Evolutionary conservation across 2,329 filamentous ascomycete genomes (phyloP), one percentile per base, ranked within the genome.

Genomic region (Penicillium sclerotiorum): DNA sequence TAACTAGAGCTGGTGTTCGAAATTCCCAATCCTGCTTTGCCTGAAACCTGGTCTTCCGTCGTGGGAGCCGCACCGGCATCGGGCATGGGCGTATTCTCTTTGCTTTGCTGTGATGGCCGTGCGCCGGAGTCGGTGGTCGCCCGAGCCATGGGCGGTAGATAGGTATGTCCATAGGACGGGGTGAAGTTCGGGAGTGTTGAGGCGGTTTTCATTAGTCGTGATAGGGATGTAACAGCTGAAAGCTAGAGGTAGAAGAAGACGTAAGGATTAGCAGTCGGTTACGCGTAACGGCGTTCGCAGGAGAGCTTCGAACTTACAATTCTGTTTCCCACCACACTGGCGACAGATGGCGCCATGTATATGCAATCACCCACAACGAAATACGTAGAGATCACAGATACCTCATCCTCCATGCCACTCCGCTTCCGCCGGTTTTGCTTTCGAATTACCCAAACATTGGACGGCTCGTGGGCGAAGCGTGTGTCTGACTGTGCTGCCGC

Each of bases 311-410:
- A 38, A 22, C 28, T 18, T 71, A 81, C 78, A 63, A 83, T 71
- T 54, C 80, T 71, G 53, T 76, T 75, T 28, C 78, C 78, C 7
- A 87, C 67, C 6, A 87, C 74, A 58, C 83, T 82, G 32, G 77
- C 76, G 43, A 86, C 72, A 8, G 79, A 81, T 2, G 84, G 83
- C 11, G 84, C 83, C 76, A 84, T 83, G 59, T 81, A 82, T 35
- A 86, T 77, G 42, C 76, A 77, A 45, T 82, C 79, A 1, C 80
- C 81, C n/a, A 85, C 75, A 8, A 84, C 74, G 61, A 82, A 86
- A 65, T 82, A 86, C 2, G 80, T 82, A 11, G 75, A 79, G 39
- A 85, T 67, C 5, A 81, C 72, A 22, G 74, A 76, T 22, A 82
- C 71, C 48, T 82, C 77, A 63, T 79, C 77, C 30, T 75, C 69